Conservation (phyloP, 202 grass and related monocot species). For the Setaria italica region DNA sequence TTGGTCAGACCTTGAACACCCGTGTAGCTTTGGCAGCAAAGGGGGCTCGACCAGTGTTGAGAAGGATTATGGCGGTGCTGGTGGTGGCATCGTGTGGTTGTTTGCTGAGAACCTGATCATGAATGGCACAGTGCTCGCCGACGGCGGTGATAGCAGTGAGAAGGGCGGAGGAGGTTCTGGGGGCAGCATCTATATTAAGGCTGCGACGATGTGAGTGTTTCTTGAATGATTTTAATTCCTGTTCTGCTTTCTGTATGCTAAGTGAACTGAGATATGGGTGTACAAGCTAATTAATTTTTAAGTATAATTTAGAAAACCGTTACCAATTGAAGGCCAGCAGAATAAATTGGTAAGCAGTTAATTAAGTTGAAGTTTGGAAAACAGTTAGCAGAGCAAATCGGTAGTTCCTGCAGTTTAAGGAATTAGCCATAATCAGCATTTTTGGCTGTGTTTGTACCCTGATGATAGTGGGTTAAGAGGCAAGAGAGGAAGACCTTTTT, state of each 20-base stretch:
- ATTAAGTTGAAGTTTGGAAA: constrained; percentile 37
- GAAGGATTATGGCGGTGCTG: constrained; percentile 81
- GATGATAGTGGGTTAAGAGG: constrained; percentile 17
- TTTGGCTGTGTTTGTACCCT: not conserved
- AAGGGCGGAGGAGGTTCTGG: constrained; percentile 93
- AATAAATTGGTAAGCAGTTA: constrained; percentile 25
- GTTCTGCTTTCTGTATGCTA: constrained; percentile 27
- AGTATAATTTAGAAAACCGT: constrained; percentile 39
- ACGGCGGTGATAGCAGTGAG: constrained; percentile 76
- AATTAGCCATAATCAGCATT: not conserved
- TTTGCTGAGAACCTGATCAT: constrained; percentile 72
- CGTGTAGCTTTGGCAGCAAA: constrained; percentile 95
- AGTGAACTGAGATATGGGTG: constrained; percentile 1
- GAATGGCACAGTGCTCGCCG: constrained; percentile 73
- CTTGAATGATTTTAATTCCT: constrained; percentile 41
- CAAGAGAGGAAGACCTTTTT: not conserved
- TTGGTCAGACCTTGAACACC: constrained; percentile 71
- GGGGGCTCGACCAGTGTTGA: constrained; percentile 91
- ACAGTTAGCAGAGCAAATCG: constrained; percentile 4
- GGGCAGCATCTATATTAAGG: constrained; percentile 84
- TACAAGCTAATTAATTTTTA: constrained; percentile 8
- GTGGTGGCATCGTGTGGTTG: constrained; percentile 85
- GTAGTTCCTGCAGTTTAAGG: constrained; percentile 26
- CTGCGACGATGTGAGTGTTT: constrained; percentile 65
- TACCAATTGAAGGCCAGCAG: not conserved